Evolutionary conservation across 805 yeast genomes (phyloP).

Genomic region (Brettanomyces nanus): DNA sequence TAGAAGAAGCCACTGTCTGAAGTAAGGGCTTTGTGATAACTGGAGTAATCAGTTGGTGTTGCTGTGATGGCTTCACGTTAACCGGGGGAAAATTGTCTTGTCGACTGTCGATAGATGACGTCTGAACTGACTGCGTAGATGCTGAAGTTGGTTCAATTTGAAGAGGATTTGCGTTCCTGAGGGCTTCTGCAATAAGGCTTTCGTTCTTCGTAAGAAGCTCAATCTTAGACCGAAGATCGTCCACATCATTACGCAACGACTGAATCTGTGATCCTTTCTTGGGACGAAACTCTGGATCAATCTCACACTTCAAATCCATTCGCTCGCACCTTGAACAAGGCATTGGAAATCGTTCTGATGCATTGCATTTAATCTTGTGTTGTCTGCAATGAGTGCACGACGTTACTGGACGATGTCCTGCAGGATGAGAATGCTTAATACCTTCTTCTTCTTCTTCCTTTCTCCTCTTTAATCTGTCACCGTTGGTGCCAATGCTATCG

Average conservation of each 20-base stretch:
- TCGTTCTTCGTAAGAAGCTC: slow-evolving; percentile 61
- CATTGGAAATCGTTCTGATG: slow-evolving; percentile 70
- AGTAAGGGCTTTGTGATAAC: slow-evolving; percentile 13
- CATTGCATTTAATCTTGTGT: slow-evolving; percentile 90
- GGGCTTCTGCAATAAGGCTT: slow-evolving; percentile 55
- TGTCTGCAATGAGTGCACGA: slow-evolving; percentile 93
- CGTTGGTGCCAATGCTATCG: too few relatives aligned
- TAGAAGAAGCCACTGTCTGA: slow-evolving; percentile 15
- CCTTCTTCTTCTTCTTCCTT: slow-evolving; percentile 1
- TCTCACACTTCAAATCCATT: slow-evolving; percentile 74
- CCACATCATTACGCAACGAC: slow-evolving; percentile 74
- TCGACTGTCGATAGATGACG: not conserved
- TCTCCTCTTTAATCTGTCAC: not conserved
- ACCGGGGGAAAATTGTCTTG: not conserved
- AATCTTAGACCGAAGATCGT: slow-evolving; percentile 65
- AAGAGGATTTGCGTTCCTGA: slow-evolving; percentile 28
- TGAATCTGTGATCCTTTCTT: slow-evolving; percentile 89
- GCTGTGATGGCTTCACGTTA: not conserved
- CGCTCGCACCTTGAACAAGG: slow-evolving; percentile 80
- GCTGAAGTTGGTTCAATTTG: not conserved
- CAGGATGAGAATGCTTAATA: slow-evolving; percentile 14
- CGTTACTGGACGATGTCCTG: slow-evolving; percentile 79
- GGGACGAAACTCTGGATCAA: slow-evolving; percentile 87
- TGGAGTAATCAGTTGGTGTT: slow-evolving; percentile 11
- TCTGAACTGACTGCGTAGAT: not conserved